A percentile compares a stretch with the other conserved stretches of the same genome.
Conservation (phyloP, 2,329 filamentous ascomycete species). For the Albifimbria verrucaria region DNA sequence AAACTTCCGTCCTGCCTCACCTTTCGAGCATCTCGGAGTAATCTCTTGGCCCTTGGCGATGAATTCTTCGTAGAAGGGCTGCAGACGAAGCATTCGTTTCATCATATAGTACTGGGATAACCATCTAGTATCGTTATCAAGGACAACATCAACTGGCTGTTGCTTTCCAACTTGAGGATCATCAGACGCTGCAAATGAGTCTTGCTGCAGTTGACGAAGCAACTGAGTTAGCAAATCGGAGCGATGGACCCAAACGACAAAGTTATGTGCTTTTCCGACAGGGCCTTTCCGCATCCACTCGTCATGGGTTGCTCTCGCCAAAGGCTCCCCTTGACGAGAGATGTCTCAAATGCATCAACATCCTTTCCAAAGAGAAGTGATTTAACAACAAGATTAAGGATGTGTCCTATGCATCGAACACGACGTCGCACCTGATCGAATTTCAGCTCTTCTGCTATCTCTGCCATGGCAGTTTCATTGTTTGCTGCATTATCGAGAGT, state of each 20-base stretch:
- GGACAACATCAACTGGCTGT: constrained; percentile 9
- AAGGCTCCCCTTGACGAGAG: constrained; percentile 23
- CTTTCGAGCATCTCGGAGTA: too few relatives aligned
- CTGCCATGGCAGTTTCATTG: constrained; percentile 10
- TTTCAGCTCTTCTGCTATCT: constrained; percentile 7
- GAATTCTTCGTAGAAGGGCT: constrained; percentile 1
- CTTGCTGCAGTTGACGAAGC: neutral
- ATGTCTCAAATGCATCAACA: constrained; percentile 20
- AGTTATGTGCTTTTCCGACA: constrained; percentile 19
- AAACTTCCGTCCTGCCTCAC: too few relatives aligned
- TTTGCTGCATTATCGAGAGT: constrained; percentile 12
- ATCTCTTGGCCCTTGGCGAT: too few relatives aligned
- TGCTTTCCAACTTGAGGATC: constrained; percentile 2
- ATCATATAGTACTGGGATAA: constrained; percentile 14
- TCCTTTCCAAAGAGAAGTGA: constrained; percentile 12
- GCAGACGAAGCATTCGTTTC: constrained; percentile 5
- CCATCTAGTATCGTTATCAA: constrained; percentile 12
- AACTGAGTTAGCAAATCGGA: neutral
- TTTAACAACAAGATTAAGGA: constrained; percentile 11
- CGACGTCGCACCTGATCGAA: constrained; percentile 6
- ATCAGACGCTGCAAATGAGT: too few relatives aligned
- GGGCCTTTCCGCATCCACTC: neutral
- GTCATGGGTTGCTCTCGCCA: neutral
- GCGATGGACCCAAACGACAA: constrained; percentile 4
- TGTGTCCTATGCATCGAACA: constrained; percentile 9